Conservation (phyloP, 257 asterid species). For the Plantago ovata region DNA sequence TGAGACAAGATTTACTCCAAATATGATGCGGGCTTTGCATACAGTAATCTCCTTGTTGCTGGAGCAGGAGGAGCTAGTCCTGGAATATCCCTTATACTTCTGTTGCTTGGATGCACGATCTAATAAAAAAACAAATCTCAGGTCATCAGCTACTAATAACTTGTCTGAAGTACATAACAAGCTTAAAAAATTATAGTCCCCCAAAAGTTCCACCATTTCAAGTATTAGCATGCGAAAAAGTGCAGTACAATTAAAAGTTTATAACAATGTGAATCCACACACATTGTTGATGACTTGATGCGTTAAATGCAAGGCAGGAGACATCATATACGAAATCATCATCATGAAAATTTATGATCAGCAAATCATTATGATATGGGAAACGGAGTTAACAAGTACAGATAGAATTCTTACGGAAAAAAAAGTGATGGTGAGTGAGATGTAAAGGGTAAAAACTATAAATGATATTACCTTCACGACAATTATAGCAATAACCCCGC, state of each 20-base stretch:
- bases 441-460: not conserved
- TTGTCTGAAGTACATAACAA: too few relatives aligned
- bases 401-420: not conserved
- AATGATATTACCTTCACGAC: conserved; percentile 66
- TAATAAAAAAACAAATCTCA: conserved; percentile 23
- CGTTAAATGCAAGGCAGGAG: too few relatives aligned
- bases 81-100: conserved; percentile 79
- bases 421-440: not conserved
- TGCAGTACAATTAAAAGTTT: too few relatives aligned
- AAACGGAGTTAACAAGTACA: not conserved
- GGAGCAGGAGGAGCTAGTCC: conserved; percentile 99
- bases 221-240: too few relatives aligned
- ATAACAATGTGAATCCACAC: too few relatives aligned
- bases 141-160: conserved; percentile 17
- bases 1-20: conserved; percentile 24
- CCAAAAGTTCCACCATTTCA: too few relatives aligned
- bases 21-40: conserved; percentile 34
- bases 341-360: too few relatives aligned
- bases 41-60: conserved; percentile 70
- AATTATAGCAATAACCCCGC: conserved; percentile 85
- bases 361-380: not conserved
- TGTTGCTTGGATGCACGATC: conserved; percentile 88
- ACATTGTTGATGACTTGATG: too few relatives aligned
- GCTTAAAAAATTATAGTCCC: too few relatives aligned
- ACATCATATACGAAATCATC: too few relatives aligned